Percentiles rank a stretch among this genome's conserved stretches.
Conservation (phyloP, 305 asterid species). For the Fraxinus angustifolia region DNA sequence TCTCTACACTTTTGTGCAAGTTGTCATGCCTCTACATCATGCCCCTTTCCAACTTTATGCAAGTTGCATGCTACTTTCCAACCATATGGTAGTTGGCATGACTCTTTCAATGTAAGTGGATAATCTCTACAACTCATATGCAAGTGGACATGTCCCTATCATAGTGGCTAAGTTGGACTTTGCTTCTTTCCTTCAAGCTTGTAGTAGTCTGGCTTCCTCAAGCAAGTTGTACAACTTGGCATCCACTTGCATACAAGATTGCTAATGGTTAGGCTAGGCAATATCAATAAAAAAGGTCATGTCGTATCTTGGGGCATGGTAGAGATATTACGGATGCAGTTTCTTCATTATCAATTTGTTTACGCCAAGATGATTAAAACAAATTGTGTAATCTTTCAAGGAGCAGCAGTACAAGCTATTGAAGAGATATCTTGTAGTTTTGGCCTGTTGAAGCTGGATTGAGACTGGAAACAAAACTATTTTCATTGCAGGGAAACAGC, state of each 20-base stretch:
- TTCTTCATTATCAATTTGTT: background rate
- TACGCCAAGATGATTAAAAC: background rate
- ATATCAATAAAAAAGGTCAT: background rate
- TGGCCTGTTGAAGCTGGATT: background rate
- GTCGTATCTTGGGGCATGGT: background rate
- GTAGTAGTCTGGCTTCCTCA: no score
- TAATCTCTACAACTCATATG: no score
- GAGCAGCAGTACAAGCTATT: background rate
- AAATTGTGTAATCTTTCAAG: background rate
- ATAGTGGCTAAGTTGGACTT: no score
- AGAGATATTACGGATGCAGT: background rate
- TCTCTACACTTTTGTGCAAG: no score
- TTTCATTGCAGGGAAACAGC: background rate
- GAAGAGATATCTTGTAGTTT: background rate
- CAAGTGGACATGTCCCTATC: no score
- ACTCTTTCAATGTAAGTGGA: no score
- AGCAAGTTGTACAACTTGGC: no score
- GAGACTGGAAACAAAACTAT: background rate
- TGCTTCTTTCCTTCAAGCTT: no score
- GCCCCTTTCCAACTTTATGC: no score
- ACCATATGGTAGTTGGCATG: no score
- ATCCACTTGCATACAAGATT: background rate
- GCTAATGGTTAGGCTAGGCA: background rate
- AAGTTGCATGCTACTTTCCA: no score
- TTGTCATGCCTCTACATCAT: no score